Evolutionary conservation across 2,329 filamentous ascomycete genomes (phyloP).

Genomic region (Thelonectria rubi): DNA sequence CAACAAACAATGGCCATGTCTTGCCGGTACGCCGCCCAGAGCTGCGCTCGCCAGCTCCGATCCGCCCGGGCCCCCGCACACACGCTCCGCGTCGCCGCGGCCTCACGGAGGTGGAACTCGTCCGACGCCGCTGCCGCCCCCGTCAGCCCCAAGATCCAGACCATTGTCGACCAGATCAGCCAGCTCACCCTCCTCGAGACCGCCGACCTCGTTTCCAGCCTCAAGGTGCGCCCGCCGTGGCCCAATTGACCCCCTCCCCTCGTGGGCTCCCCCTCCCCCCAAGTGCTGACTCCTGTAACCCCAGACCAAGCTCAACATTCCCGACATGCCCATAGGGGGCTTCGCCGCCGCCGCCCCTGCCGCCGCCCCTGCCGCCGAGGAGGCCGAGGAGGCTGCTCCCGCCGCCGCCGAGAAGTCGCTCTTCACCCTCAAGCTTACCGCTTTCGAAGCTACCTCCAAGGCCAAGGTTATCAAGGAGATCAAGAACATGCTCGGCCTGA

Average conservation of each 20-base stretch:
- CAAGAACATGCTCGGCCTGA: slow-evolving; percentile 93
- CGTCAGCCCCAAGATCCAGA: slow-evolving; percentile 87
- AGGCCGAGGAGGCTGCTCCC: slow-evolving; percentile 88
- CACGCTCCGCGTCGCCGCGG: slow-evolving; percentile 54
- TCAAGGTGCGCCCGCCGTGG: slow-evolving; percentile 76
- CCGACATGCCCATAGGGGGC: slow-evolving; percentile 93
- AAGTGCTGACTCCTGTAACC: slow-evolving; percentile 19
- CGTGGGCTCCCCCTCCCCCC: slow-evolving; percentile 15
- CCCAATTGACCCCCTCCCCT: slow-evolving; percentile 25
- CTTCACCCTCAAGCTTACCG: slow-evolving; percentile 94
- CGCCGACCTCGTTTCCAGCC: slow-evolving; percentile 89
- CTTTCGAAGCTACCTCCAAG: slow-evolving; percentile 88
- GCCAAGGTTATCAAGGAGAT: slow-evolving; percentile 99
- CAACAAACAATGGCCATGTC: slow-evolving; percentile 65
- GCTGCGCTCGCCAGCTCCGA: slow-evolving; percentile 71
- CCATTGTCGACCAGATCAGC: slow-evolving; percentile 98
- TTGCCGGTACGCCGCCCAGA: slow-evolving; percentile 70
- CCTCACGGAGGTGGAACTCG: slow-evolving; percentile 84
- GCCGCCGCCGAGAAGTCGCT: slow-evolving; percentile 95
- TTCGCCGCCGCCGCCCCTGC: slow-evolving; percentile 78
- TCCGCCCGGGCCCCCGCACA: slow-evolving; percentile 60
- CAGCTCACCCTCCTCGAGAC: slow-evolving; percentile 98
- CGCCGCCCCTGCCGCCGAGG: slow-evolving; percentile 72
- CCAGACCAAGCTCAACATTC: slow-evolving; percentile 94
- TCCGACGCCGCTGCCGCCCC: slow-evolving; percentile 70